phyloP scores from a whole-genome alignment of 176 grass and related monocot genomes.

The Carex kokanica region DNA sequence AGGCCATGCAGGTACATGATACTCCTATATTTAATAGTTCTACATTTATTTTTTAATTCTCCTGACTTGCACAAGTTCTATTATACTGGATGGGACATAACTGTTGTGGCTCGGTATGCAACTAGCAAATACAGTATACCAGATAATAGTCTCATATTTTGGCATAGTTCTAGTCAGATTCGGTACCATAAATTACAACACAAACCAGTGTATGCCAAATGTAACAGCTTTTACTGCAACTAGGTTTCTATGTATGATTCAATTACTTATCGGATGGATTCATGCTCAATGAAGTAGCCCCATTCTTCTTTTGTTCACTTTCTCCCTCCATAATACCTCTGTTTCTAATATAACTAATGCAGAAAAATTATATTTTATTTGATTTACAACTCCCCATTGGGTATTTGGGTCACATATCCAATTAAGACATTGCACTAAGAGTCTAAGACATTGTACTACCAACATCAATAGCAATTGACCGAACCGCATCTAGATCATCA shows the following conservation, averaged over 20 bases:
- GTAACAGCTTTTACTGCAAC: not conserved
- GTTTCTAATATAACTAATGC: not conserved
- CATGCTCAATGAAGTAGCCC: not conserved
- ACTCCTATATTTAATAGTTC: not conserved
- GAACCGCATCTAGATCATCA: constrained; percentile 91
- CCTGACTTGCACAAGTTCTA: not conserved
- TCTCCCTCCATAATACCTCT: not conserved
- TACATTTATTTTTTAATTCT: not conserved
- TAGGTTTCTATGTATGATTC: not conserved
- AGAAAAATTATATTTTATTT: not conserved
- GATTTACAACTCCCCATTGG: not conserved
- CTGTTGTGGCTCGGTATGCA: not conserved
- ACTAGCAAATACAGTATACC: not conserved
- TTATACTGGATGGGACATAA: not conserved
- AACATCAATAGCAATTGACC: constrained; percentile 80
- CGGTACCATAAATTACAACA: not conserved
- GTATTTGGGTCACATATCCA: not conserved
- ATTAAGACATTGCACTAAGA: constrained; percentile 27
- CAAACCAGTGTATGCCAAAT: not conserved
- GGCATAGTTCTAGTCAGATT: not conserved
- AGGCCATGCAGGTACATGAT: not conserved
- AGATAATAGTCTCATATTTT: not conserved
- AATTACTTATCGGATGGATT: not conserved
- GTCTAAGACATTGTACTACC: too few relatives aligned
- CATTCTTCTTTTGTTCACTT: not conserved